Percentiles rank a stretch among this genome's conserved stretches.
These are phyloP conservation scores for Xylariaceae sp. DNA, from an alignment of 2,329 filamentous ascomycete species.

Conservation along the genomic window DNA sequence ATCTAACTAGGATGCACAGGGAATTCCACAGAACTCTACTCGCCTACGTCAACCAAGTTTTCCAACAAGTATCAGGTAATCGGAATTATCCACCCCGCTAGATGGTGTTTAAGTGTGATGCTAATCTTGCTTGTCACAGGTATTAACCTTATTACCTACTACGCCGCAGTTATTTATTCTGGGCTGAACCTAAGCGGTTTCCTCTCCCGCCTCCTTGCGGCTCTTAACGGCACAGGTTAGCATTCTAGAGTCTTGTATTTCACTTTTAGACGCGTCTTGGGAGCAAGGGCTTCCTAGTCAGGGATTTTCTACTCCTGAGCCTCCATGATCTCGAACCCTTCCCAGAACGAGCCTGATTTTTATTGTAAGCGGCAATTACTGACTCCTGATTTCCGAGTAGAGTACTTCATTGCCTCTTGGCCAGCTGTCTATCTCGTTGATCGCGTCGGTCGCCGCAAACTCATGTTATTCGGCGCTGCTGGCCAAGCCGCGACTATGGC, in stretches of 20 bases:
- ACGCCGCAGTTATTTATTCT: conserved; percentile 57
- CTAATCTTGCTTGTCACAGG: conserved; percentile 22
- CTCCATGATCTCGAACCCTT: too few species aligned
- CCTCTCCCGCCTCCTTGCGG: conserved; percentile 63
- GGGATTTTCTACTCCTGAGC: too few species aligned
- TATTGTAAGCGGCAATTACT: too few species aligned
- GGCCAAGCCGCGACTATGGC: conserved; percentile 72
- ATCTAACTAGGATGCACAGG: conserved; percentile 31
- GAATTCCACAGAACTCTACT: conserved; percentile 62
- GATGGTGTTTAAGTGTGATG: background rate
- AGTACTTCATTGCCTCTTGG: conserved; percentile 65
- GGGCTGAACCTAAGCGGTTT: conserved; percentile 59
- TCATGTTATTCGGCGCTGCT: conserved; percentile 74
- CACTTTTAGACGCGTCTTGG: too few species aligned
- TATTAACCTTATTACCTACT: conserved; percentile 53
- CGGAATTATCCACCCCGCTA: background rate
- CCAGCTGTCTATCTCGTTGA: conserved; percentile 67
- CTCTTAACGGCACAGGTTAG: conserved; percentile 57
- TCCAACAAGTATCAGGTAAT: conserved; percentile 55
- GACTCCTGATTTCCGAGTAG: too few species aligned
- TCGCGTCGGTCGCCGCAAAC: conserved; percentile 69
- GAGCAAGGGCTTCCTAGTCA: too few species aligned
- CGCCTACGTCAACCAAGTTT: conserved; percentile 64
- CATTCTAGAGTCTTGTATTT: too few species aligned
- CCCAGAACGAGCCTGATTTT: too few species aligned